Conservation (phyloP, 2,329 filamentous ascomycete genomes). For the Ophiostoma pallidulum region DNA sequence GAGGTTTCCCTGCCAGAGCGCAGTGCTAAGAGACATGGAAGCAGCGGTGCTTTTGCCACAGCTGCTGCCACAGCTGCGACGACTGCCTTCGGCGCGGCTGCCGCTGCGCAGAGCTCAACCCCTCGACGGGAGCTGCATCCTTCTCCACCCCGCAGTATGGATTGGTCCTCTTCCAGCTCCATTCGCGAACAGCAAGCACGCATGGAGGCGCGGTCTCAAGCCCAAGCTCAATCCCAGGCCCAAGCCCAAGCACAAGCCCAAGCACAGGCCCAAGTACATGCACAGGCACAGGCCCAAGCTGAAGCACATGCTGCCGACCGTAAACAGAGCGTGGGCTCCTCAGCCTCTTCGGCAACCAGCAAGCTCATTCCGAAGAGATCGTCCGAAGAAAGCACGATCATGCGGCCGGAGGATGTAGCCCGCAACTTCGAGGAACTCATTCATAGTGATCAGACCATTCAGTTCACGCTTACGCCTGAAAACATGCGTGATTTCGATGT, state of each 20-base stretch:
- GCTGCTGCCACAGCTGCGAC: conserved; percentile 1
- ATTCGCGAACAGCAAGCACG: conserved; percentile 4
- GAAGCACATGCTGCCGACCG: conserved; percentile 18
- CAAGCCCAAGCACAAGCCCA: conserved; percentile 19
- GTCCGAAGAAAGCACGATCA: conserved; percentile 47
- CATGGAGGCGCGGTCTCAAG: background rate
- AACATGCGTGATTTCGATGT: conserved; percentile 70
- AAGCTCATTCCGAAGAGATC: conserved; percentile 45
- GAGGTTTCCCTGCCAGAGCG: conserved; percentile 15
- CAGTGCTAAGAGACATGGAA: conserved; percentile 13
- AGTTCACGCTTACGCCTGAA: conserved; percentile 72
- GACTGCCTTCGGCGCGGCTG: conserved; percentile 26
- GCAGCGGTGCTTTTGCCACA: background rate
- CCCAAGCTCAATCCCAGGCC: conserved; percentile 14
- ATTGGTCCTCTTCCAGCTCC: background rate
- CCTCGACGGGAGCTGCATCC: conserved; percentile 3
- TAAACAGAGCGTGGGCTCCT: conserved; percentile 38
- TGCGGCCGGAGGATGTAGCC: conserved; percentile 47
- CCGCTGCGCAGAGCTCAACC: background rate
- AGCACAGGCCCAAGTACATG: background rate
- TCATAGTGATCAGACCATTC: conserved; percentile 71
- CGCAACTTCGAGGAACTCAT: conserved; percentile 72
- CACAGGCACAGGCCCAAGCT: conserved; percentile 3
- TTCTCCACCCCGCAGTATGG: background rate
- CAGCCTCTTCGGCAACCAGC: conserved; percentile 38